Base-by-base conservation (phyloP, 805 yeast genomes). In the Candida koratica region DNA sequence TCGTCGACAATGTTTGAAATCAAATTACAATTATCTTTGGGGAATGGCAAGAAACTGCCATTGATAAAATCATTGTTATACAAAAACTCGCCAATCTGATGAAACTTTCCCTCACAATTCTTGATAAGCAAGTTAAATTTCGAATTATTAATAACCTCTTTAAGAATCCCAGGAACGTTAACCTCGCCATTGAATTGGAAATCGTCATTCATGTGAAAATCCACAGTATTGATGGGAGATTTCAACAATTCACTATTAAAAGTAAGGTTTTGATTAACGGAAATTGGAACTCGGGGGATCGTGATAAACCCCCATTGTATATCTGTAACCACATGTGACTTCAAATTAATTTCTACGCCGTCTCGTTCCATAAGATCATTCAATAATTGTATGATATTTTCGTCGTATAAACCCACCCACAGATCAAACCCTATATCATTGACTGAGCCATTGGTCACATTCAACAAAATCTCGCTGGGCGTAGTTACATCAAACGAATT, bases 91-190 rank as follows among this genome's bases (percentile, higher is more conserved):
- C 67, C 67, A 4, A 62, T 34, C 10, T 34, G 31, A 6, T 48
- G 38, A 8, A 49, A 44, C 2, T 45, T 27, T 3, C 30, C 32
- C 5, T 48, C 27, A 44, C 68, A 62, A 36, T 56, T 58, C 17
- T 48, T 39, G 2, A 64, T 29, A 7, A 49, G 44, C 1, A 62
- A 24, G 26, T 54, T 28, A 19, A 38, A 28, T 8, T 27, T 13
- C 9, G 33, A 13, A 23, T 32, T 15, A 19, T 38, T 22, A 9
- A 41, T 25, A 8, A 36, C 25, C 10, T 30, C 32, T 11, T 36
- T 28, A 6, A 36, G 6, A 3, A 19, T 2, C 6, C 20, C 19
- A 3, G 27, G 33, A 10, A 27, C 7, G 15, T 19, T 17, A 17
- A 33, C 17, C 28, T 26, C 16, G n/a, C 26, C 26, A 17, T n/a